A percentile compares a stretch with the other conserved stretches of the same genome.
Conservation (phyloP, 805 yeast species). For the Jamesozyma gamospora region DNA sequence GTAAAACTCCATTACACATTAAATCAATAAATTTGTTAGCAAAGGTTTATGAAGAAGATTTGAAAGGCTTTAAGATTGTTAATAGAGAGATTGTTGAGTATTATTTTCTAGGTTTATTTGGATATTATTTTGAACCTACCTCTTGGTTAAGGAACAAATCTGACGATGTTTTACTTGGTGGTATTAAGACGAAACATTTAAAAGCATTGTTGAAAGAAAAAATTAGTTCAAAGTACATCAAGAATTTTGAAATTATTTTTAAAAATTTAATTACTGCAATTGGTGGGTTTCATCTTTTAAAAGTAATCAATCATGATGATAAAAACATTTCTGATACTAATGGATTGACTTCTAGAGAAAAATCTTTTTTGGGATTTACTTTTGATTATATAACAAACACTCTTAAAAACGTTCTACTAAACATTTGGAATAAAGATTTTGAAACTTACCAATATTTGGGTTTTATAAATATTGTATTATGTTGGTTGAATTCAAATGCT, state of each 20-base stretch:
- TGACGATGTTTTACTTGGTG: slow-evolving; percentile 6
- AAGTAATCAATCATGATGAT: not conserved
- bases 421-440: slow-evolving; percentile 19
- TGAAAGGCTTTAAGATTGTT: slow-evolving; percentile 17
- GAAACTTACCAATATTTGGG: slow-evolving; percentile 24
- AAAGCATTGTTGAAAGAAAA: slow-evolving; percentile 15
- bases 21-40: slow-evolving; percentile 11
- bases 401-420: slow-evolving; percentile 23
- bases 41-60: slow-evolving; percentile 16
- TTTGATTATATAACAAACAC: slow-evolving; percentile 34
- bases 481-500: slow-evolving; percentile 49
- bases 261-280: slow-evolving; percentile 16
- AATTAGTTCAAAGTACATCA: slow-evolving; percentile 19
- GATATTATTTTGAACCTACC: slow-evolving; percentile 16
- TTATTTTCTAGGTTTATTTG: slow-evolving; percentile 24
- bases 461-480: slow-evolving; percentile 40
- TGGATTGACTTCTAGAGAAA: slow-evolving; percentile 6
- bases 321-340: not conserved
- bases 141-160: slow-evolving; percentile 12
- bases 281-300: slow-evolving; percentile 23
- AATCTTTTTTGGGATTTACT: slow-evolving; percentile 30
- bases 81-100: slow-evolving; percentile 27
- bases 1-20: slow-evolving; percentile 27
- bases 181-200: slow-evolving; percentile 11
- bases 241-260: slow-evolving; percentile 20